A percentile compares a stretch with the other conserved stretches of the same genome.
These are phyloP conservation scores for Withania somnifera DNA, from an alignment of 305 asterid species.

Conservation along the genomic window DNA sequence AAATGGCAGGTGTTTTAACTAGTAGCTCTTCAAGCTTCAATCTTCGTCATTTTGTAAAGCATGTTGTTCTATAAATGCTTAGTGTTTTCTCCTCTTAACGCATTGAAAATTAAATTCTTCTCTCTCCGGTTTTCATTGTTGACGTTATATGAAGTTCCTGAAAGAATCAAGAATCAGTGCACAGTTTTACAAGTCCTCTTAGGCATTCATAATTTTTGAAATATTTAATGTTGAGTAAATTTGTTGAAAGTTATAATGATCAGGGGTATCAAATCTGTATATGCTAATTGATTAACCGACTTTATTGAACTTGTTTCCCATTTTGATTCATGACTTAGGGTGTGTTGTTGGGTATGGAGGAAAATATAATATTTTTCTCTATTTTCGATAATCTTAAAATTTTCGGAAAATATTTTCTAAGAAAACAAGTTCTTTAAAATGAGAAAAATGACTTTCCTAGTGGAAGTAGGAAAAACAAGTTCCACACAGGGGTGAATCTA, in stretches of 20 bases:
- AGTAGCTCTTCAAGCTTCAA: background rate
- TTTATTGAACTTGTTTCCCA: background rate
- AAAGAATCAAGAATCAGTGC: background rate
- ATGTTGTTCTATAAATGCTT: background rate
- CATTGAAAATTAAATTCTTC: background rate
- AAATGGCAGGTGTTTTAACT: constrained; percentile 15
- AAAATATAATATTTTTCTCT: too few species aligned
- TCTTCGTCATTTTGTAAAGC: background rate
- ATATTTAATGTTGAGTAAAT: background rate
- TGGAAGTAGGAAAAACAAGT: too few species aligned
- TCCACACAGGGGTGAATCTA: too few species aligned
- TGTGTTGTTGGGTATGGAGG: too few species aligned
- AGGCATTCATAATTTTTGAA: background rate
- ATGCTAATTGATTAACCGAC: background rate
- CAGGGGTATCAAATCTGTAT: background rate
- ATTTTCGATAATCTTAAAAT: too few species aligned
- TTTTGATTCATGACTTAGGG: too few species aligned
- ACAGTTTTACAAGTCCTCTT: background rate
- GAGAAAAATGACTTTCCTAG: too few species aligned
- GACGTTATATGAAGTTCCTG: background rate
- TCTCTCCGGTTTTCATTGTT: background rate
- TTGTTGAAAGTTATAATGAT: background rate
- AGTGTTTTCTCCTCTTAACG: background rate
- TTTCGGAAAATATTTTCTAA: too few species aligned
- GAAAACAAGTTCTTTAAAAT: too few species aligned